Base-by-base conservation (phyloP, 306 rosid genomes). In the Arachis hypogaea region DNA sequence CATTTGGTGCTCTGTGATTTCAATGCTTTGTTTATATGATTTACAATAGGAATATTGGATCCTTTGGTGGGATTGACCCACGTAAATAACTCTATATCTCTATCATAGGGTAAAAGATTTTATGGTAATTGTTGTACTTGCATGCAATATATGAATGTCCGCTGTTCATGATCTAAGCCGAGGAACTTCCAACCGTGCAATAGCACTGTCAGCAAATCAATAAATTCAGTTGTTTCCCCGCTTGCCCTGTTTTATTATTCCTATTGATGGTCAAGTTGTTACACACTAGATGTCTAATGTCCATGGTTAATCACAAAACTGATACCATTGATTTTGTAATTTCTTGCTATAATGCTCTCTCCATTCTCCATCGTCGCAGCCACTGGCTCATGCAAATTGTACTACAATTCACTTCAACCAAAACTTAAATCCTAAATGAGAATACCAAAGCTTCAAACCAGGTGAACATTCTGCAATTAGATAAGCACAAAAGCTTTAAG, bases 381-480 rank as follows among this genome's bases (percentile, higher is more conserved):
- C 63, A 63, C 64, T 55, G 38, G 68, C 29, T 2, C 46, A 47
- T 71, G 68, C 68, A 65, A 49, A 47, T 63, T 71, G 22, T 54
- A 14, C 59, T 54, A 14, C 59, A 30, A 54, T 54, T 62, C 38
- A 33, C 56, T 54, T 77, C 59, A 33, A 44, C 61, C 77, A 63
- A 71, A 63, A 66, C 16, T 14, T 40, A 59, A 64, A 29, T 57
- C 59, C 33, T 56, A 58, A 54, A 57, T 55, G 36, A 58, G 57
- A 75, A 29, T 47, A 50, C 8, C 52, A 40, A 57, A 64, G 68
- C 82, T 78, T 47, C 62, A 65, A 72, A 66, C 11, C 12, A 29
- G 55, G 49, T 47, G 58, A 60, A 49, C 59, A 51, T 71, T 65
- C 57, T 54, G 12, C 50, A 58, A 51, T 54, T 59, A n/a, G 11